phyloP scores from a whole-genome alignment of 2,329 filamentous ascomycete genomes.

The Pyrenophora seminiperda region DNA sequence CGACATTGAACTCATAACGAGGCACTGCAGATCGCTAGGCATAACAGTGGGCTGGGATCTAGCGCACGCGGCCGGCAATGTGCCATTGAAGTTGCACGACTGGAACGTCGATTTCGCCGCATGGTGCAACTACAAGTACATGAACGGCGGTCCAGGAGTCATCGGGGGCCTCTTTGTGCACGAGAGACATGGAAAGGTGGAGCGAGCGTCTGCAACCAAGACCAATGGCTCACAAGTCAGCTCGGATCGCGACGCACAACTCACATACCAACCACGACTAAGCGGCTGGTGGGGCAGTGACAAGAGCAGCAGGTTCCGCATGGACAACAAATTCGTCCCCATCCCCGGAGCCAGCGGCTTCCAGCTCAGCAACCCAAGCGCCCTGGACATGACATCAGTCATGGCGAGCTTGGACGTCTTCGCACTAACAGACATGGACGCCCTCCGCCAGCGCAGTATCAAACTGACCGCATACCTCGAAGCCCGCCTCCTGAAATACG shows the following conservation, averaged over 20 bases:
- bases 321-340: conserved; percentile 80
- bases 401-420: conserved; percentile 76
- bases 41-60: conserved; percentile 86
- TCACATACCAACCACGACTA: conserved; percentile 67
- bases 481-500: conserved; percentile 41
- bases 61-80: conserved; percentile 84
- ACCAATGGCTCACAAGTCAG: conserved; percentile 26
- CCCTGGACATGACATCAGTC: conserved; percentile 77
- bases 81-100: conserved; percentile 77
- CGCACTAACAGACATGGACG: conserved; percentile 69
- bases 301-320: conserved; percentile 76
- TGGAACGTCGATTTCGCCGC: conserved; percentile 91
- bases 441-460: conserved; percentile 72
- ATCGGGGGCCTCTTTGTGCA: conserved; percentile 85
- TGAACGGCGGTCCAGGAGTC: conserved; percentile 81
- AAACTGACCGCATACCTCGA: conserved; percentile 79
- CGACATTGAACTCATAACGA: conserved; percentile 80
- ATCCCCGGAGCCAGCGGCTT: conserved; percentile 79
- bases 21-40: conserved; percentile 71
- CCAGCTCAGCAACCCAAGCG: conserved; percentile 84
- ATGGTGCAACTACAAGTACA: conserved; percentile 95
- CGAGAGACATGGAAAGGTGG: conserved; percentile 69
- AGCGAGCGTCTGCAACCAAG: conserved; percentile 11
- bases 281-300: conserved; percentile 88
- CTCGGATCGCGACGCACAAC: conserved; percentile 40